Percentiles rank a stretch among this genome's conserved stretches.
phyloP scores from a whole-genome alignment of 345 rosid genomes.

The Syzygium aromaticum region DNA sequence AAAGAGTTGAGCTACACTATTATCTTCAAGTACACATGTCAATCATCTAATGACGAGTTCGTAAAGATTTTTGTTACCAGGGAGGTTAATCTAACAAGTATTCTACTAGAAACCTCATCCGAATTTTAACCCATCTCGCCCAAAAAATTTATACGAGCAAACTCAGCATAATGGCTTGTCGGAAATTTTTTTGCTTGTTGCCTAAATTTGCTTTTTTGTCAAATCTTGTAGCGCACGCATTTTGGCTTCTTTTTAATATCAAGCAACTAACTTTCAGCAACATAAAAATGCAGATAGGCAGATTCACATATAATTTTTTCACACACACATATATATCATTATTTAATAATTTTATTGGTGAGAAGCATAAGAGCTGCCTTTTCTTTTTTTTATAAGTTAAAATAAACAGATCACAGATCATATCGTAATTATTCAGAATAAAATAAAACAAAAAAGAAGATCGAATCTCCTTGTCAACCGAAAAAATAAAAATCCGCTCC shows the following conservation, averaged over 20 bases:
- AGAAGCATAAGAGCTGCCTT: not conserved
- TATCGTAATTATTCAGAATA: not conserved
- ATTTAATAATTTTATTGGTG: not conserved
- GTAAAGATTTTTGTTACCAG: not conserved
- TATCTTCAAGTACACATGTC: not conserved
- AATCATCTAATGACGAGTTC: not conserved
- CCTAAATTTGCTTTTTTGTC: not conserved
- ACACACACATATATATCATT: no score
- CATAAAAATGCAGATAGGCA: no score
- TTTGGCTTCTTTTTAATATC: not conserved
- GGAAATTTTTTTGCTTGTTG: not conserved
- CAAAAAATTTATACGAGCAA: not conserved
- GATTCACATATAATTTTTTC: no score
- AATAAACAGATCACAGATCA: not conserved
- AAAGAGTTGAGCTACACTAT: not conserved
- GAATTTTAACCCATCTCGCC: not conserved
- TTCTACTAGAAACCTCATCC: not conserved
- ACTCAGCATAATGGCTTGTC: not conserved
- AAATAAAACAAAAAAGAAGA: not conserved
- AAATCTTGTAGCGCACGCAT: not conserved
- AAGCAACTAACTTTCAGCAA: not conserved
- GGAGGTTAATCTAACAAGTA: not conserved
- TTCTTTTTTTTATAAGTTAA: no score
- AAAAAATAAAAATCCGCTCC: not conserved
- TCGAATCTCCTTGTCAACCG: not conserved